Conservation (phyloP, 2,329 filamentous ascomycete species). For the Talaromyces funiculosus region DNA sequence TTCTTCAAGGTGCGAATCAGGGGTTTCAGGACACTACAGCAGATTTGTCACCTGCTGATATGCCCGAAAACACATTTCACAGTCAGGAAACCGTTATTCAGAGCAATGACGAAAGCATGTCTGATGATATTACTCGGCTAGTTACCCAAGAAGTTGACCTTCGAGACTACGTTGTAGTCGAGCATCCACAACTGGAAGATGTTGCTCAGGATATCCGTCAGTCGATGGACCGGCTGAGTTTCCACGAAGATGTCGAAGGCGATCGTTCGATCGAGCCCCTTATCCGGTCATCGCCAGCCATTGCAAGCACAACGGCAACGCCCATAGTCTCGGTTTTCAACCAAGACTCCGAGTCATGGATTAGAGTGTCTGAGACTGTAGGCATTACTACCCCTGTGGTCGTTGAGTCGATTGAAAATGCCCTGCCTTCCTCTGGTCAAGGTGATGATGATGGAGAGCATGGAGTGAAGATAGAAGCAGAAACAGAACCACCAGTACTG, state of each 20-base stretch:
- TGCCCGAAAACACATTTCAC: background rate
- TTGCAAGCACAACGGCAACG: background rate
- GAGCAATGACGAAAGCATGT: background rate
- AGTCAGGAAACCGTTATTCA: background rate
- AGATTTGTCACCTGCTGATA: background rate
- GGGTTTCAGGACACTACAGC: conserved; percentile 1
- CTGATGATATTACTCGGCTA: background rate
- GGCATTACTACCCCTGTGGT: background rate
- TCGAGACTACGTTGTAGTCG: background rate
- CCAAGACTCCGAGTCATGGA: background rate
- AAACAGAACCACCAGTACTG: background rate
- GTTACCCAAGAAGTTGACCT: background rate
- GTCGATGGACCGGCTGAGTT: background rate
- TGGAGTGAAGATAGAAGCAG: background rate
- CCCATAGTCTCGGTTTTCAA: conserved; percentile 3
- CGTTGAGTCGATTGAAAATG: background rate
- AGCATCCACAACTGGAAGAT: background rate
- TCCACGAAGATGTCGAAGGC: background rate
- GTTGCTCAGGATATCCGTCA: background rate
- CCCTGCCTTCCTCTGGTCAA: background rate
- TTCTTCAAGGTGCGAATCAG: background rate
- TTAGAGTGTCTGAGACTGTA: background rate
- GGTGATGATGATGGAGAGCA: background rate
- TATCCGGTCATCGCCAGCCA: background rate
- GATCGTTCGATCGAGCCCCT: background rate